Evolutionary conservation across 1,284 basidiomycete species (phyloP), one percentile per base, ranked within the genome.

Genomic region (Hemileia vastatrix): DNA sequence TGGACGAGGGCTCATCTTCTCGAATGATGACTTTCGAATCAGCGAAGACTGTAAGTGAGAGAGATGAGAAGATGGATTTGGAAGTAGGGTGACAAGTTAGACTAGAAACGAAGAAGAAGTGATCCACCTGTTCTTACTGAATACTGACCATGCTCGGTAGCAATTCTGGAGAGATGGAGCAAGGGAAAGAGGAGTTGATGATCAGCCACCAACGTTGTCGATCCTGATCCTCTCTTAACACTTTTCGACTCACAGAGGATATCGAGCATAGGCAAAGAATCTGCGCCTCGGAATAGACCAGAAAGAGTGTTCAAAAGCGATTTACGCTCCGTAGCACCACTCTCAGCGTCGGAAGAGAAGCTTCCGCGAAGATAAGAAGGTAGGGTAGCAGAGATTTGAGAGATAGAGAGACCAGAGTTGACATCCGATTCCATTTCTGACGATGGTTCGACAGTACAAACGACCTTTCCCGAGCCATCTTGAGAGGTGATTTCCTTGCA

Each of bases 1-100:
- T 94, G 8, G 92, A 95, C 0, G 92, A 96, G 2, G 95, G 95
- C 76, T 99, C 94, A 74, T 96, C 92, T 52, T 93, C 93, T 21
- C 95, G 84, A 23, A 98, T 88, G 54, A 97, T 86, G 82, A 96
- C 93, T 1, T 87, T 86, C 13, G 90, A 93, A 73, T 96, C 93
- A 33, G 89, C 83, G 77, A 97, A 97, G 54, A 98, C 86, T 72
- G n/a, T 76, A 48, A 67, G 63, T 61, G 32, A 27, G 9, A 24
- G 13, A 27, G 57, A 21, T 19, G 36, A 18, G 47, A 24, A 36
- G 15, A 27, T 3, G 32, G n/a, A 40, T 3, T 9, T 13, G 31
- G 23, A 6, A 21, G n/a, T n/a, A n/a, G n/a, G n/a, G n/a, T n/a
- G 2, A 9, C 31, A 18, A 8, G 40, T 49, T 1, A 23, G 5